phyloP scores from a whole-genome alignment of 306 rosid species.

The Rubus parviflorus region DNA sequence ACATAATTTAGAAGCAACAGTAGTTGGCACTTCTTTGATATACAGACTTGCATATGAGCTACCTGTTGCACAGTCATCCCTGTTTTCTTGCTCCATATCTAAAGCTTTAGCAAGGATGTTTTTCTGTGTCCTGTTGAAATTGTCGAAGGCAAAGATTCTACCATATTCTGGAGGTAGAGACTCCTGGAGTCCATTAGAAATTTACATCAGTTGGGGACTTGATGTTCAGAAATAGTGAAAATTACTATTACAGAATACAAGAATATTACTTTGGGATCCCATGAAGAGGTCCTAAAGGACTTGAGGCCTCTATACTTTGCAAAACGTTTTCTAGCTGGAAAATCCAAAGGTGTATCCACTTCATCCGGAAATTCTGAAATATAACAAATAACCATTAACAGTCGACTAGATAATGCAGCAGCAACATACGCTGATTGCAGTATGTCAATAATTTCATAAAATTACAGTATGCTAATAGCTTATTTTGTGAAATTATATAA shows the following conservation, averaged over 20 bases:
- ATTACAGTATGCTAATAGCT: background rate
- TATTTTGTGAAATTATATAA: background rate
- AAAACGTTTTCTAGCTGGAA: constrained; percentile 82
- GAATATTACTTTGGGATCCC: constrained; percentile 86
- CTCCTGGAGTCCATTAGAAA: constrained; percentile 54
- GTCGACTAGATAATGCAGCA: constrained; percentile 12
- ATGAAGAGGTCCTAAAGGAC: constrained; percentile 91
- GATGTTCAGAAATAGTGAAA: constrained; percentile 4
- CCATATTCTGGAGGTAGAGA: constrained; percentile 84
- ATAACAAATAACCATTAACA: constrained; percentile 18
- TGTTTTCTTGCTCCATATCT: constrained; percentile 53
- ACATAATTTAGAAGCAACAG: constrained; percentile 62
- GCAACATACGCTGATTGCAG: background rate
- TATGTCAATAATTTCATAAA: background rate
- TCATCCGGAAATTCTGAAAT: constrained; percentile 90
- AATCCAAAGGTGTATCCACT: constrained; percentile 90
- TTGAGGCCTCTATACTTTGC: constrained; percentile 93
- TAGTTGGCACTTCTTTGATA: constrained; percentile 65
- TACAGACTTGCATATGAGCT: constrained; percentile 73
- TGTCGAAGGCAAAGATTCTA: constrained; percentile 79
- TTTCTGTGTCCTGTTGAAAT: constrained; percentile 68
- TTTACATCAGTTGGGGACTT: constrained; percentile 23
- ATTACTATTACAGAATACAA: constrained; percentile 10
- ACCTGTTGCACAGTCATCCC: constrained; percentile 56
- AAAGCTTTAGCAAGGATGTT: constrained; percentile 78